Conservation (phyloP, 257 asterid genomes). For the Scutellaria baicalensis region DNA sequence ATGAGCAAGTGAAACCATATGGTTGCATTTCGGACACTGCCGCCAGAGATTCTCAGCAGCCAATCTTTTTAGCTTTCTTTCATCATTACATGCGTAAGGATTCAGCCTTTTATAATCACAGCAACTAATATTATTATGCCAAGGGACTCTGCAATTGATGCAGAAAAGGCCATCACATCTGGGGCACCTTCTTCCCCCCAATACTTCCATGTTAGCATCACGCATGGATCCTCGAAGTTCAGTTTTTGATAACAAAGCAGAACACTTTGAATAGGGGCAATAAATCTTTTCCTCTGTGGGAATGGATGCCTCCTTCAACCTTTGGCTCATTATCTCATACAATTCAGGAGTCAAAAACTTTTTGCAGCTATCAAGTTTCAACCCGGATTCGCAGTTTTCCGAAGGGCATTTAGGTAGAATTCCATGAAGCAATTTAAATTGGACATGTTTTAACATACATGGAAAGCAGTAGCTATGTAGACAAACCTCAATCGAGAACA, state of each 20-base stretch:
- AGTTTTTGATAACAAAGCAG: slow-evolving; percentile 34
- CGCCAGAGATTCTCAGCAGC: slow-evolving; percentile 53
- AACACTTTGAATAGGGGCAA: slow-evolving; percentile 52
- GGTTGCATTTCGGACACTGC: slow-evolving; percentile 47
- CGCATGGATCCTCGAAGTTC: slow-evolving; percentile 26
- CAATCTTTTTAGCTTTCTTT: slow-evolving; percentile 36
- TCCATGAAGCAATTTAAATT: slow-evolving; percentile 43
- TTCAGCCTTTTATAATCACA: slow-evolving; percentile 13
- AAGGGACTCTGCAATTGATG: slow-evolving; percentile 48
- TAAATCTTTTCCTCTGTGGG: slow-evolving; percentile 40
- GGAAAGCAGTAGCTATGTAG: slow-evolving; percentile 43
- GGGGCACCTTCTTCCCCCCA: slow-evolving; percentile 34
- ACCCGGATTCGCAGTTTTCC: slow-evolving; percentile 33
- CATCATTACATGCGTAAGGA: slow-evolving; percentile 33
- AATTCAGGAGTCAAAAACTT: slow-evolving; percentile 36
- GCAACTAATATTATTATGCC: slow-evolving; percentile 51
- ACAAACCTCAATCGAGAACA: slow-evolving; percentile 39
- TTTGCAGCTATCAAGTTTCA: slow-evolving; percentile 39
- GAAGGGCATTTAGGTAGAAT: slow-evolving; percentile 44
- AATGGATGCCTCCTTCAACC: slow-evolving; percentile 46
- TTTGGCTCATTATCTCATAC: slow-evolving; percentile 34
- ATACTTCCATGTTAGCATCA: neutral
- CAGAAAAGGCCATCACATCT: slow-evolving; percentile 43
- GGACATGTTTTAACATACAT: slow-evolving; percentile 46
- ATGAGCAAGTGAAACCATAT: slow-evolving; percentile 47